Evolutionary conservation across 2,329 filamentous ascomycete genomes (phyloP).

Genomic region (Cyclaneusma minus): DNA sequence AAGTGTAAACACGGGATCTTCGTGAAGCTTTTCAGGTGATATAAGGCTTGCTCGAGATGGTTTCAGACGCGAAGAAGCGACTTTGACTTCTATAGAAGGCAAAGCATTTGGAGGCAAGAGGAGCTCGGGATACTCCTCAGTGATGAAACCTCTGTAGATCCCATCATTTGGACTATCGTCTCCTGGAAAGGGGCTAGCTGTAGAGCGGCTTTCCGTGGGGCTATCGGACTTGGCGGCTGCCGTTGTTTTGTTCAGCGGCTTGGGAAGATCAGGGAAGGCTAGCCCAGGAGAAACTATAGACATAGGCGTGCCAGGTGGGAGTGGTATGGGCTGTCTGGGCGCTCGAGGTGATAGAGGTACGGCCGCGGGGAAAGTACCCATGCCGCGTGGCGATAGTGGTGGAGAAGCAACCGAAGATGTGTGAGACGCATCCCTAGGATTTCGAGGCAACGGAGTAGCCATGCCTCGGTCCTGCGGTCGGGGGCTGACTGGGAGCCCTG

Average conservation of each 20-base stretch:
- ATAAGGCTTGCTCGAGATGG: conserved; percentile 78
- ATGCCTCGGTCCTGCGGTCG: conserved; percentile 38
- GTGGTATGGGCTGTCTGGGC: conserved; percentile 56
- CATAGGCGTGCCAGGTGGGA: conserved; percentile 54
- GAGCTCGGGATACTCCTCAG: conserved; percentile 75
- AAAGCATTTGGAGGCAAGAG: conserved; percentile 79
- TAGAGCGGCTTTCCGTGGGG: conserved; percentile 8
- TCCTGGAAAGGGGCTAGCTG: no score
- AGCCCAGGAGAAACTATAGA: conserved; percentile 37
- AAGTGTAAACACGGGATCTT: conserved; percentile 87
- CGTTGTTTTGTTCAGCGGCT: conserved; percentile 17
- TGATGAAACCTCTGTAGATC: conserved; percentile 65
- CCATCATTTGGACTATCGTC: conserved; percentile 23
- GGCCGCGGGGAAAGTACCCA: conserved; percentile 26
- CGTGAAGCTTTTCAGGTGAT: conserved; percentile 64
- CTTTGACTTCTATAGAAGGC: conserved; percentile 69
- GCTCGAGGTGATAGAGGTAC: conserved; percentile 56
- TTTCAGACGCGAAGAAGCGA: conserved; percentile 88
- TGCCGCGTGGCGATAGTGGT: conserved; percentile 48
- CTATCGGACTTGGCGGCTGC: conserved; percentile 18
- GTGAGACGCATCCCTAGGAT: conserved; percentile 28
- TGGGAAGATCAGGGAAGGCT: conserved; percentile 16
- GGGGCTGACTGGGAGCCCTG: conserved; percentile 43
- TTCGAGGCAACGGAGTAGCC: conserved; percentile 40
- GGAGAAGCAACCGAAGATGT: conserved; percentile 40